Evolutionary conservation across 1,139 yeast genomes (phyloP), one percentile per base, ranked within the genome.

Genomic region (Taphrina communis): DNA sequence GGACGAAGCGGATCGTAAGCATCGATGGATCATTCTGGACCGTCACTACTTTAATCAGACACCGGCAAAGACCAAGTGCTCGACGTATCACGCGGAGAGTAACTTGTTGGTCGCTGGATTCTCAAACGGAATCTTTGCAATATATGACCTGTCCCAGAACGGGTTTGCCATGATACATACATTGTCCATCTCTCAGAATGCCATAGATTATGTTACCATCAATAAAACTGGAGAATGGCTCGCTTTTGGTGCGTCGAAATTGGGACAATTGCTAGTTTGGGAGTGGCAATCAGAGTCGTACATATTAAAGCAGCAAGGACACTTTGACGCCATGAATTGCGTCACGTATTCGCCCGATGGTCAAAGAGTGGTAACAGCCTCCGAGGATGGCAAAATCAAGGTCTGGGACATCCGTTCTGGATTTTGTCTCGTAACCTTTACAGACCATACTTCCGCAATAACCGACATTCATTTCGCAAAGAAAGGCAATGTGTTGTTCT

Each of bases 251-350:
- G 92, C 97, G 0, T 81, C 93, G 21, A 88, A 87, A 75, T 80
- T 90, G 48, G 99, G 99, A n/a, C 99, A 94, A 78, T 80, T 94
- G 69, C 80, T 94, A 71, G 99, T 94, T 0, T 94, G 96, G 82
- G 99, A 94, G 82, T 94, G 99, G 99, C 97, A 94, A 80, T 90
- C 97, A 2, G 99, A 94, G 78, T 90, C 97, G 0, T 94, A 94
- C 77, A 89, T 94, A 59, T 82, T 94, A 73, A 93, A 94, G 77
- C 99, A 94, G 77, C 99, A 95, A 78, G 97, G 99, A 12, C 99
- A 94, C 79, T 94, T 90, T 76, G 99, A 94, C 77, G 82, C 97
- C 0, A 85, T 93, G 78, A 94, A 92, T 76, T 83, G 92, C 17
- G 78, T 93, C 63, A 86, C 89, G 50, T 94, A 94, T 75, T 90